Base-by-base conservation (phyloP, 2,329 filamentous ascomycete species). In the Colletotrichum tropicale region DNA sequence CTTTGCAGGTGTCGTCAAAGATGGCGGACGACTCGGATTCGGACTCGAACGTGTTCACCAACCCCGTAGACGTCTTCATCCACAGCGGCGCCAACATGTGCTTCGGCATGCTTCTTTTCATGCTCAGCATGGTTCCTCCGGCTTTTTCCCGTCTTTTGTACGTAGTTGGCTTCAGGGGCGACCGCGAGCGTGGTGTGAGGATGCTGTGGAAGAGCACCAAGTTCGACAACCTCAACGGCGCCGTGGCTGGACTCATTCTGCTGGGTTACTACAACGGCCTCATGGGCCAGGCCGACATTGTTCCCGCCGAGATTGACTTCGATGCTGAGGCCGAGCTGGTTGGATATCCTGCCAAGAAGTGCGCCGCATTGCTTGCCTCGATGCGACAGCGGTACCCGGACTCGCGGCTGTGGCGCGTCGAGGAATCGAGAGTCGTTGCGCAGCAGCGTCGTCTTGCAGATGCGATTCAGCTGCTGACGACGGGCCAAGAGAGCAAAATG, bases 41-140 rank as follows among this genome's bases (percentile, higher is more conserved):
- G 74, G 76, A 77, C 3, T 66, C 74, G 2, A 76, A 61, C 26
- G 70, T 92, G 3, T 94, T 96, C 78, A 92, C 90, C 48, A 92
- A 96, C 75, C 92, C 94, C 0, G 91, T 96, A 21, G 96, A 98
- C 83, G 86, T 94, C 26, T 99, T 98, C 82, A 93, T 98, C 48
- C 95, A 98, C 83, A 96, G 95, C 0, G 96, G 96, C 12, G 92
- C 93, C 7, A 97, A 94, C 81, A 93, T 98, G 84, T 98, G 96
- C 84, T 98, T 96, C 80, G 97, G 97, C 5, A 90, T 98, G 36
- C 86, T 98, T 2, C 89, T 98, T 16, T 89, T 98, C 2, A 89
- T 98, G 70, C 93, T 98, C n/a, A 98, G 95, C 15, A 94, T 98
- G 87, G 93, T 98, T 1, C 98, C 97, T 0, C 97, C 97, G 0